Conservation (phyloP, 139 green algal species). For the Micractinium sp. region DNA sequence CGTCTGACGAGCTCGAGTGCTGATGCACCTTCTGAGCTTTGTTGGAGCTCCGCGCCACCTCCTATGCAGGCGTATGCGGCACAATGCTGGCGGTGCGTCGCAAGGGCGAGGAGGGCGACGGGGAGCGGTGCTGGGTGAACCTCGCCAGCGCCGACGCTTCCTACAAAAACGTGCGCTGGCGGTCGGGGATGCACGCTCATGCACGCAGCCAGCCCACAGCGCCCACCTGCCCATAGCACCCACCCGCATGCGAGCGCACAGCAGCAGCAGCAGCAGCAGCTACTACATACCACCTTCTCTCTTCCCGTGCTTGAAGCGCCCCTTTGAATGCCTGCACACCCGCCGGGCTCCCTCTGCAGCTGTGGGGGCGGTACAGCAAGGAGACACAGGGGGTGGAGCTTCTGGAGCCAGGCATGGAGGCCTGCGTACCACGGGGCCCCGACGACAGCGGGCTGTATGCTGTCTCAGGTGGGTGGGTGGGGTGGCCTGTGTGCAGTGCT, state of each 20-base stretch:
- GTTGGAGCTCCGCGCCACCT: too few relatives aligned
- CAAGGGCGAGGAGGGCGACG: not conserved
- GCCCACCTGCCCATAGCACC: too few relatives aligned
- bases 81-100: conserved; percentile 10
- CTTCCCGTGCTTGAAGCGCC: too few relatives aligned
- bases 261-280: too few relatives aligned
- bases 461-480: conserved; percentile 14
- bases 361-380: conserved; percentile 25
- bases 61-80: conserved; percentile 25
- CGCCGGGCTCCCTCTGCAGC: conserved; percentile 6
- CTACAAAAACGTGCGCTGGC: not conserved
- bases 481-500: too few relatives aligned
- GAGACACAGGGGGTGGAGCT: not conserved
- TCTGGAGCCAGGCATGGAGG: conserved; percentile 1
- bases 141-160: not conserved
- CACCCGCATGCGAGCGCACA: too few relatives aligned
- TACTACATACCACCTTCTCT: too few relatives aligned
- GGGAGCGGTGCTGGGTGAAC: conserved; percentile 31
- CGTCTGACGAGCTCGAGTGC: too few relatives aligned
- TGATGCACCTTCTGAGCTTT: not conserved
- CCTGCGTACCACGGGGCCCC: conserved; percentile 10
- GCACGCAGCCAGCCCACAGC: too few relatives aligned
- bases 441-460: conserved; percentile 54
- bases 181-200: too few relatives aligned
- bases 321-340: too few relatives aligned